phyloP scores from a whole-genome alignment of 225 moss, liverwort and hornwort genomes.

The Straminergon stramineum region DNA sequence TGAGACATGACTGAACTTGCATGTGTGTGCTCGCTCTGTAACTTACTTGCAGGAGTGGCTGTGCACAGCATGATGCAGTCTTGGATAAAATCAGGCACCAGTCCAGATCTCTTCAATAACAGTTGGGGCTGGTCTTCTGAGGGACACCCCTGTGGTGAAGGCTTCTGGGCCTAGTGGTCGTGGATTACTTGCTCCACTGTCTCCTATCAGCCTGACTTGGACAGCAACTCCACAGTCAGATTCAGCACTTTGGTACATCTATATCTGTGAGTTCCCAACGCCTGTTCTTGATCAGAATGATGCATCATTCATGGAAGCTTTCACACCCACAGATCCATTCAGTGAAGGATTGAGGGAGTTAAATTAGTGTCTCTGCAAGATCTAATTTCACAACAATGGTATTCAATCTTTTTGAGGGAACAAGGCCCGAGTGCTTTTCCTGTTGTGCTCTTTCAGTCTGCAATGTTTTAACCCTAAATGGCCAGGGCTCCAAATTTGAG shows the following conservation, averaged over 20 bases:
- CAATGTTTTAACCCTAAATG: too few species aligned
- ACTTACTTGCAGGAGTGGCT: neutral
- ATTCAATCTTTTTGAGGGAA: neutral
- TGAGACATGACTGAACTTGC: neutral
- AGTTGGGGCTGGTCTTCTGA: neutral
- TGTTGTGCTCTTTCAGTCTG: neutral
- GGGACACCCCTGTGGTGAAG: neutral
- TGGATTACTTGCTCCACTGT: neutral
- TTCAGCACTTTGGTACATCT: rapidly evolving
- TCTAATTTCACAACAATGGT: neutral
- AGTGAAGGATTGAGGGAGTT: neutral
- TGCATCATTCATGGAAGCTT: neutral
- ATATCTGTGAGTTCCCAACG: neutral
- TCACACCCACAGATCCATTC: neutral
- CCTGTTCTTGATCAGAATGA: neutral
- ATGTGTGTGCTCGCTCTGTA: neutral
- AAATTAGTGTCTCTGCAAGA: neutral
- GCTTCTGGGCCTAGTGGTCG: too few species aligned
- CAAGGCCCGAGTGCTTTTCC: neutral
- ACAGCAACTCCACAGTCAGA: neutral
- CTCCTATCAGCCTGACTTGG: neutral
- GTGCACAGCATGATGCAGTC: neutral
- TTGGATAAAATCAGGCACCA: neutral
- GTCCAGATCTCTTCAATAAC: neutral
- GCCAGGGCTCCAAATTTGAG: too few species aligned